Conservation (phyloP, 257 asterid genomes). For the Solanum stenotomum region DNA sequence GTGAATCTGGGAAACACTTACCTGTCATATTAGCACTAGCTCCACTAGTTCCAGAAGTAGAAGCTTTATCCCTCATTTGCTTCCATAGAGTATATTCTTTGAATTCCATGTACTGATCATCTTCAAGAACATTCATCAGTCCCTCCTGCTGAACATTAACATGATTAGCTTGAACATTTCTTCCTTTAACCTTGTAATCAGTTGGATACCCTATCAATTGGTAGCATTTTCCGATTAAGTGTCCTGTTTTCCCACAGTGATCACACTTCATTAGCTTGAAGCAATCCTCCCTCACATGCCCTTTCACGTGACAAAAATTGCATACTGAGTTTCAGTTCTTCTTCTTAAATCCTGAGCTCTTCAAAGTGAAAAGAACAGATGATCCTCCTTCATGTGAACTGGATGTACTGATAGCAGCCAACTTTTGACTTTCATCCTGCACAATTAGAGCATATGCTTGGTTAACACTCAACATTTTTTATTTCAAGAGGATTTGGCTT, state of each 20-base stretch:
- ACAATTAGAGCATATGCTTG: background rate
- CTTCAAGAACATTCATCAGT: background rate
- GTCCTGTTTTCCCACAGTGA: background rate
- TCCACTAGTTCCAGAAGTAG: too few species aligned
- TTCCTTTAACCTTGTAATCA: too few species aligned
- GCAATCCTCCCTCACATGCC: background rate
- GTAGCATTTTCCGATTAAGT: too few species aligned
- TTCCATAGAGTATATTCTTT: background rate
- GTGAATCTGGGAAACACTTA: background rate
- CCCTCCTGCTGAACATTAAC: background rate
- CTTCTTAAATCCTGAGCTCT: too few species aligned
- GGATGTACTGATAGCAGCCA: fast-evolving
- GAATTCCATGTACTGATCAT: background rate
- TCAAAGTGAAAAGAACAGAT: fast-evolving
- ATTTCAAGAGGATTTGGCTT: background rate
- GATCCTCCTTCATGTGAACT: background rate
- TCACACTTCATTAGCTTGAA: background rate
- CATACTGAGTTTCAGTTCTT: too few species aligned
- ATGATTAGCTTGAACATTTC: too few species aligned
- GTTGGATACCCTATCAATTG: too few species aligned
- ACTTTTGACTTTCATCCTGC: background rate
- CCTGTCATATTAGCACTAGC: background rate
- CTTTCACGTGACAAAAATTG: background rate
- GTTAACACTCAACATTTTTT: too few species aligned
- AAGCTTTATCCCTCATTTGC: too few species aligned